Evolutionary conservation across 192 early-diverging fungal species (phyloP).

Genomic region (Coemansia sp.): DNA sequence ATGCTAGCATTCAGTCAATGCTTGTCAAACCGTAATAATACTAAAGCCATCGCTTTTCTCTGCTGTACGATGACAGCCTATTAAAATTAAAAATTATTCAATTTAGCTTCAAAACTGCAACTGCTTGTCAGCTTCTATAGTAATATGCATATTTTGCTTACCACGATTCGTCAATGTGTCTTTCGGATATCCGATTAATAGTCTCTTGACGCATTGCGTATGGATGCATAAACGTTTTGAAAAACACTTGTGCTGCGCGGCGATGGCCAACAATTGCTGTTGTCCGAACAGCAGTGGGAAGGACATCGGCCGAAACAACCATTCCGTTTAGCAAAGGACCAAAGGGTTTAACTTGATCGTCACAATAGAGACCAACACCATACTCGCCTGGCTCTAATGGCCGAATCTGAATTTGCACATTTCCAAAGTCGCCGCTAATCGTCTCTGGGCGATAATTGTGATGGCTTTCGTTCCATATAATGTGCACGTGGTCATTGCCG

Average conservation of each 20-base stretch:
- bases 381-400: conserved; percentile 70
- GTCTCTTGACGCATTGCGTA: conserved; percentile 38
- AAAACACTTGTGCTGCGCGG: conserved; percentile 24
- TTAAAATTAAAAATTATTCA: background rate
- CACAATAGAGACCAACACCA: conserved; percentile 59
- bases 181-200: conserved; percentile 42
- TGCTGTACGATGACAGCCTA: conserved; percentile 9
- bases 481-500: conserved; percentile 98
- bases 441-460: conserved; percentile 84
- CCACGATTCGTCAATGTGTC: conserved; percentile 25
- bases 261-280: conserved; percentile 77
- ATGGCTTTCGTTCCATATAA: conserved; percentile 95
- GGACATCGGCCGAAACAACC: conserved; percentile 69
- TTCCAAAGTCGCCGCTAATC: conserved; percentile 97
- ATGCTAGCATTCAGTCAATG: background rate
- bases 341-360: conserved; percentile 72
- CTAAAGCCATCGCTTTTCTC: conserved; percentile 13
- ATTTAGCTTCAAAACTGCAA: background rate
- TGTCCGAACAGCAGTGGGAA: conserved; percentile 76
- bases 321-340: conserved; percentile 82
- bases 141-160: conserved; percentile 10
- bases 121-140: background rate
- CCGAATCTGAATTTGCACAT: conserved; percentile 87
- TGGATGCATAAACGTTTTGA: conserved; percentile 36
- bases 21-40: background rate